Conservation (phyloP, 1,139 yeast genomes). For the Blastobotrys ciferrii region DNA sequence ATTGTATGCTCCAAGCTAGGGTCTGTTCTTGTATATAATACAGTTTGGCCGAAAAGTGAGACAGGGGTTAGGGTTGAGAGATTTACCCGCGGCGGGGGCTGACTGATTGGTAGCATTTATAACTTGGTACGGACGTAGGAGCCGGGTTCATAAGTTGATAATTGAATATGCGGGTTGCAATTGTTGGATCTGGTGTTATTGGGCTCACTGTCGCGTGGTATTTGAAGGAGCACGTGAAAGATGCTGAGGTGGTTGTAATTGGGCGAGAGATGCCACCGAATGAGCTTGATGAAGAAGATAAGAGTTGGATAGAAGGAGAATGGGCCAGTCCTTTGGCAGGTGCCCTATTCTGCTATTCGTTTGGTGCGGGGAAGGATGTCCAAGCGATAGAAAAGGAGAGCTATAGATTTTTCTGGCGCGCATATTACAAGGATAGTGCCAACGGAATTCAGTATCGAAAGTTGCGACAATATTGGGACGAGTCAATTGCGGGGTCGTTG, state of each 20-base stretch:
- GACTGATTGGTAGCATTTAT: no score
- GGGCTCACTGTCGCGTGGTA: slow-evolving; percentile 59
- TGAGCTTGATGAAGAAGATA: slow-evolving; percentile 18
- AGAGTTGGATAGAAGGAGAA: slow-evolving; percentile 33
- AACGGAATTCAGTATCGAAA: slow-evolving; percentile 51
- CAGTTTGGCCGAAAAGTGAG: no score
- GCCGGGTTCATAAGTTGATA: no score
- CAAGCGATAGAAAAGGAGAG: slow-evolving; percentile 51
- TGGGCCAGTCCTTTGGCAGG: slow-evolving; percentile 77
- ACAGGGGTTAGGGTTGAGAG: neutral
- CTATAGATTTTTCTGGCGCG: slow-evolving; percentile 42
- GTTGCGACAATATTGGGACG: slow-evolving; percentile 56
- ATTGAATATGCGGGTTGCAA: slow-evolving; percentile 35
- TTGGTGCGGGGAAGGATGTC: slow-evolving; percentile 43
- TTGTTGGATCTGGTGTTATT: slow-evolving; percentile 64
- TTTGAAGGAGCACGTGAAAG: slow-evolving; percentile 43
- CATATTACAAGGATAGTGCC: slow-evolving; percentile 48
- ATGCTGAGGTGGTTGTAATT: slow-evolving; percentile 45
- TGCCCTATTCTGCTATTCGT: slow-evolving; percentile 68
- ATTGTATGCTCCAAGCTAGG: no score
- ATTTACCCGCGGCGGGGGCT: neutral
- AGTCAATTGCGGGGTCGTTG: slow-evolving; percentile 41
- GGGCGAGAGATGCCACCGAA: slow-evolving; percentile 54
- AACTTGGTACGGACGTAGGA: neutral
- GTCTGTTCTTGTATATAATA: no score